Conservation (phyloP, 2,329 filamentous ascomycete genomes). For the Ceratocystis eucalypticola region DNA sequence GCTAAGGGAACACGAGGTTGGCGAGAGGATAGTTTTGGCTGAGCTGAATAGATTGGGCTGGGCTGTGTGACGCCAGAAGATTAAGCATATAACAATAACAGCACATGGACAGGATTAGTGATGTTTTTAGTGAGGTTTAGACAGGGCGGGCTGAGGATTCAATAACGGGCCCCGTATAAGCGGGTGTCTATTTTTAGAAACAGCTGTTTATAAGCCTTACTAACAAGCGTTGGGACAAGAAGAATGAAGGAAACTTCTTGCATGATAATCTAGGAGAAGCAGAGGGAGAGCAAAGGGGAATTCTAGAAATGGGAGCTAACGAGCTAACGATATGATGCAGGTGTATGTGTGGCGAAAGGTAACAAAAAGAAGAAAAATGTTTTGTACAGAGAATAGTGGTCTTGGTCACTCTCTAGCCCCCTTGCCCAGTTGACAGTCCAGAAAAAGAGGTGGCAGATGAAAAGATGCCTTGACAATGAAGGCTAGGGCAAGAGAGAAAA, state of each 20-base stretch:
- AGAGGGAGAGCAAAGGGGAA: constrained; percentile 22
- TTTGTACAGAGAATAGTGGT: constrained; percentile 22
- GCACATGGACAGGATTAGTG: no score
- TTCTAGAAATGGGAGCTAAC: constrained; percentile 21
- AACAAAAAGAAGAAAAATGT: constrained; percentile 23
- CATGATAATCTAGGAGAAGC: not conserved
- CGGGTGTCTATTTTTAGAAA: constrained; percentile 7
- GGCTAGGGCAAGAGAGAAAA: not conserved
- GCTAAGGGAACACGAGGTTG: not conserved
- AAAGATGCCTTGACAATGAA: not conserved
- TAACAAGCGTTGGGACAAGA: not conserved
- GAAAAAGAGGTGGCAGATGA: not conserved
- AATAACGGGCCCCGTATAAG: not conserved
- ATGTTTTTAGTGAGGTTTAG: no score
- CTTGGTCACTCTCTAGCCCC: not conserved
- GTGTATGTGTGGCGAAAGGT: constrained; percentile 24
- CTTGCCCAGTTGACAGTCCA: not conserved
- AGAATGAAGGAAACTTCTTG: not conserved
- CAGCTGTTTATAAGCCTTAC: not conserved
- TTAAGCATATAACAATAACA: no score
- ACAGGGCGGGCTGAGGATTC: not conserved
- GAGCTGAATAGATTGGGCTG: no score
- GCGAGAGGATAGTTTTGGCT: not conserved
- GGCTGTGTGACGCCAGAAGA: no score
- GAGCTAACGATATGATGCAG: constrained; percentile 5